A percentile compares a stretch with the other conserved stretches of the same genome.
Conservation (phyloP, 1,284 basidiomycete species). For the Papiliotrema terrestris region DNA sequence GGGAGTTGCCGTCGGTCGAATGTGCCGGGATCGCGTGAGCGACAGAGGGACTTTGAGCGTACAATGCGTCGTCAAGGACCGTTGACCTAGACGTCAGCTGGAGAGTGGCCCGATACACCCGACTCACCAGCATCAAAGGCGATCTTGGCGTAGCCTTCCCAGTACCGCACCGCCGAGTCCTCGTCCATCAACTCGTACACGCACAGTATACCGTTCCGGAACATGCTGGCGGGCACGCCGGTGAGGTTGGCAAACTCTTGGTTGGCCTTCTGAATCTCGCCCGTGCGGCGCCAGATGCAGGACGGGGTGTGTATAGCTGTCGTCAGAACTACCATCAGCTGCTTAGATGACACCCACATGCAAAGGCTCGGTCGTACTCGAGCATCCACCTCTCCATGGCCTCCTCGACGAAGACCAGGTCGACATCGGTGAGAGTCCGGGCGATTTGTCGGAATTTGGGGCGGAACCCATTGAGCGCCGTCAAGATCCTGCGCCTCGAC, state of each 20-base stretch:
- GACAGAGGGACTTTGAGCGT: slow-evolving; percentile 69
- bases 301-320: slow-evolving; percentile 89
- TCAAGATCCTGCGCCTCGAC: slow-evolving; percentile 75
- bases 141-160: slow-evolving; percentile 83
- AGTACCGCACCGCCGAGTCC: slow-evolving; percentile 94
- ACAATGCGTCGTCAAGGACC: slow-evolving; percentile 86
- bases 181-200: slow-evolving; percentile 98
- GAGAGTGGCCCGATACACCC: slow-evolving; percentile 30
- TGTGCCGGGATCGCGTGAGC: slow-evolving; percentile 31
- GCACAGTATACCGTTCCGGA: slow-evolving; percentile 69
- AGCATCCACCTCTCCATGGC: slow-evolving; percentile 92
- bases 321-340: neutral
- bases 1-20: slow-evolving; percentile 19
- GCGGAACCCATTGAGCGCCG: slow-evolving; percentile 71
- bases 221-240: slow-evolving; percentile 33
- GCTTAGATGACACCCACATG: slow-evolving; percentile 41
- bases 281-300: slow-evolving; percentile 93
- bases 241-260: slow-evolving; percentile 59
- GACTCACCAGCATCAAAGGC: slow-evolving; percentile 72
- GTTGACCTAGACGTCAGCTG: slow-evolving; percentile 21
- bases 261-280: slow-evolving; percentile 98
- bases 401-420: slow-evolving; percentile 96
- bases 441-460: slow-evolving; percentile 93
- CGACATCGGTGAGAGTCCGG: slow-evolving; percentile 84
- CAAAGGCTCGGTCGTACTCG: slow-evolving; percentile 94